Conservation (phyloP, 352 stramenopile genomes). For the Phytophthora crassamura region DNA sequence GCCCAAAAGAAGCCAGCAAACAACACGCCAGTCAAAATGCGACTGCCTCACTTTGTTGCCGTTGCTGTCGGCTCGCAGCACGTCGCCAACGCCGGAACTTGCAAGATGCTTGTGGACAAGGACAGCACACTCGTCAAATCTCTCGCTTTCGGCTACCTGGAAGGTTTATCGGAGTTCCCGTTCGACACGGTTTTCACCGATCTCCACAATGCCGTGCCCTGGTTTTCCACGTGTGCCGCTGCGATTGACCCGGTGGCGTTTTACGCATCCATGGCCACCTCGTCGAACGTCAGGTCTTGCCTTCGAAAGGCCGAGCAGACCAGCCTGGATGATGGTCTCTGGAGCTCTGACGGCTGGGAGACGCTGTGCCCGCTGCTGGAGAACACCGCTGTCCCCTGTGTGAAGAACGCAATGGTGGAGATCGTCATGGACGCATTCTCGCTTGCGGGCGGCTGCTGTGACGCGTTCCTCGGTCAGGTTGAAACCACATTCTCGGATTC, state of each 20-base stretch:
- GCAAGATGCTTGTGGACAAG: slow-evolving; percentile 5
- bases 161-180: not conserved
- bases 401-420: slow-evolving; percentile 28
- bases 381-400: slow-evolving; percentile 37
- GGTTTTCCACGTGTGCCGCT: slow-evolving; percentile 28
- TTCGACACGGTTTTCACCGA: not conserved
- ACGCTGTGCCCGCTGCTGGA: slow-evolving; percentile 39
- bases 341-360: not conserved
- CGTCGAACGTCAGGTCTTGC: slow-evolving; percentile 30
- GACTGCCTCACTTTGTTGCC: not conserved
- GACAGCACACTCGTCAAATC: slow-evolving; percentile 3
- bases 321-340: not conserved
- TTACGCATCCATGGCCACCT: slow-evolving; percentile 12
- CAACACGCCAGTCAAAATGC: too few species aligned
- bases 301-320: slow-evolving; percentile 18
- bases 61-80: not conserved
- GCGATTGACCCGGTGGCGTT: slow-evolving; percentile 33
- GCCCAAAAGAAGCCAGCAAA: not conserved
- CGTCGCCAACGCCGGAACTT: not conserved
- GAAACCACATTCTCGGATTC: slow-evolving; percentile 31
- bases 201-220: too few species aligned
- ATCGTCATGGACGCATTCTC: slow-evolving; percentile 27
- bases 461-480: slow-evolving; percentile 42
- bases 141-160: not conserved
- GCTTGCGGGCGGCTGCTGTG: slow-evolving; percentile 42